Evolutionary conservation across 129 eudicot species (phyloP).

Genomic region (Flaveria brownii): DNA sequence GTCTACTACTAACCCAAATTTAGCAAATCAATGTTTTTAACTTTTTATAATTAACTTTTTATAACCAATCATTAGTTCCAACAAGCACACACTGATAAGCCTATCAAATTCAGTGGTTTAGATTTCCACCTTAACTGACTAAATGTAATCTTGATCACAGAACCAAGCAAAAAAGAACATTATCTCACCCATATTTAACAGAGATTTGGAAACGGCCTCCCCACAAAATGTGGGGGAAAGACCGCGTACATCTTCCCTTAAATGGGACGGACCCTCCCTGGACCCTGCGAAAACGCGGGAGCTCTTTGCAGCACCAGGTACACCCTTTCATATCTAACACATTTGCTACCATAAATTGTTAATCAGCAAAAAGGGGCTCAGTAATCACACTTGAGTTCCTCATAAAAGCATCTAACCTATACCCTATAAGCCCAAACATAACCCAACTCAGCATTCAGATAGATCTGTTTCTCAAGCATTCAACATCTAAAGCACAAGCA

Average conservation of each 20-base stretch:
- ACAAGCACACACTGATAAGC: slow-evolving; percentile 25
- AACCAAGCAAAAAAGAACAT: slow-evolving; percentile 11
- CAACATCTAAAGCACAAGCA: slow-evolving; percentile 15
- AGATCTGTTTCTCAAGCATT: slow-evolving; percentile 23
- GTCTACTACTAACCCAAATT: slow-evolving; percentile 20
- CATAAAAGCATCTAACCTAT: slow-evolving; percentile 7
- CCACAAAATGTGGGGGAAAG: too few species aligned
- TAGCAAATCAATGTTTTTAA: not conserved
- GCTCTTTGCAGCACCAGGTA: too few species aligned
- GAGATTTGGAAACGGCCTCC: too few species aligned
- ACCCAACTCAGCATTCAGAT: slow-evolving; percentile 7
- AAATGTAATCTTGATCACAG: slow-evolving; percentile 9
- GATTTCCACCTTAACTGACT: not conserved
- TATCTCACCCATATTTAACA: slow-evolving; percentile 10
- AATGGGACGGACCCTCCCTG: too few species aligned
- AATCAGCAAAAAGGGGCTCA: slow-evolving; percentile 13
- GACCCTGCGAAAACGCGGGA: too few species aligned
- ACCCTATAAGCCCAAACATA: not conserved
- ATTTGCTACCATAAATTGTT: slow-evolving; percentile 5
- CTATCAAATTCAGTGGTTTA: slow-evolving; percentile 1
- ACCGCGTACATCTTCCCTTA: too few species aligned
- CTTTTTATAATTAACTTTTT: too few species aligned
- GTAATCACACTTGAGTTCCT: not conserved
- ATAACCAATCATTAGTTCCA: slow-evolving; percentile 21
- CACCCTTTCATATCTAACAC: slow-evolving; percentile 15